phyloP scores from a whole-genome alignment of 495 filamentous ascomycete species.

The Neurospora cerealis region DNA sequence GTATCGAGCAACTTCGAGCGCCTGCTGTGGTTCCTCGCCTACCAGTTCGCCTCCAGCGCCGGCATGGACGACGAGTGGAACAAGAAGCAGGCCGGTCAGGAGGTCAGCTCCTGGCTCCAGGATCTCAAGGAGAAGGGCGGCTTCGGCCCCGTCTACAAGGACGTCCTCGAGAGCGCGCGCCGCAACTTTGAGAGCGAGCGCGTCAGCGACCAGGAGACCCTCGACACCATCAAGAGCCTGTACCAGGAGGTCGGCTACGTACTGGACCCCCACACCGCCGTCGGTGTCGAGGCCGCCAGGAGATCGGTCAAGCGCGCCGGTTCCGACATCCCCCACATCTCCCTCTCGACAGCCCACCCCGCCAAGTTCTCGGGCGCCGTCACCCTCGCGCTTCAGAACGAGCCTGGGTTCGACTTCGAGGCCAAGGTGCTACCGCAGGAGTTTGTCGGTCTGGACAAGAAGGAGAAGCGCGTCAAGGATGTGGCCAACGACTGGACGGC shows the following conservation, averaged over 20 bases:
- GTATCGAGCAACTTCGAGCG: conserved; percentile 94
- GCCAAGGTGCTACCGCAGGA: conserved; percentile 64
- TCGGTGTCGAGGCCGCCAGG: conserved; percentile 65
- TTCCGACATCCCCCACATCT: conserved; percentile 50
- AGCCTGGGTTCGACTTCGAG: conserved; percentile 59
- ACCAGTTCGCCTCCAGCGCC: conserved; percentile 43
- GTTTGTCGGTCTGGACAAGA: conserved; percentile 61
- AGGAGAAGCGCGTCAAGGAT: conserved; percentile 48
- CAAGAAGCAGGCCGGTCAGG: conserved; percentile 51
- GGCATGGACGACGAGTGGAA: conserved; percentile 50
- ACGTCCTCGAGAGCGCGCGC: conserved; percentile 55
- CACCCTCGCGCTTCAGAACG: conserved; percentile 55
- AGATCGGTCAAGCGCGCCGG: conserved; percentile 48
- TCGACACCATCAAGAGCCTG: conserved; percentile 57
- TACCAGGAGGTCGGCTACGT: conserved; percentile 63
- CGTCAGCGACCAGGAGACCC: conserved; percentile 67
- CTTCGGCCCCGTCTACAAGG: conserved; percentile 59
- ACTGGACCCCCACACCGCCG: conserved; percentile 84
- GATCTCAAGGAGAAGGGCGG: conserved; percentile 68
- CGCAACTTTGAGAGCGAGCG: conserved; percentile 71
- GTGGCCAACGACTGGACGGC: conserved; percentile 41
- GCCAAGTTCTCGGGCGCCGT: conserved; percentile 85
- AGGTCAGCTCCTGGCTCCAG: conserved; percentile 61
- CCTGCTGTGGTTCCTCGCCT: conserved; percentile 85
- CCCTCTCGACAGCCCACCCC: conserved; percentile 84